Evolutionary conservation across 1,139 yeast species (phyloP), one percentile per base, ranked within the genome.

Genomic region (Lodderomyces theae): DNA sequence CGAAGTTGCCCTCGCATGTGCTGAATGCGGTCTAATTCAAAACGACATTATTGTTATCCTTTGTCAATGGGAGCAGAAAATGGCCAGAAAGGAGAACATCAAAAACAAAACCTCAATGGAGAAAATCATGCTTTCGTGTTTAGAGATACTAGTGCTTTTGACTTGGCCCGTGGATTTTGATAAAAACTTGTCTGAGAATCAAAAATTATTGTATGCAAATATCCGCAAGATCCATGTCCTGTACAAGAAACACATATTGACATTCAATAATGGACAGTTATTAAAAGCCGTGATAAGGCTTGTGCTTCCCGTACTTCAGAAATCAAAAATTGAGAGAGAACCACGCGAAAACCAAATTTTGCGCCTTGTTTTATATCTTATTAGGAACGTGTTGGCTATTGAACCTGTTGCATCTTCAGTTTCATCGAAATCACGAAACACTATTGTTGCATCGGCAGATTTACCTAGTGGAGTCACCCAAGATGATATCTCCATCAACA

Each of bases 1-100:
- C 70, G 89, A 84, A 50, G 96, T 90, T 13, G 95, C 96, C 0
- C 69, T 86, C 37, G 96, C 96, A 0, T 85, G 95, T 50, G 86
- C 90, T 4, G 94, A 87, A 40, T 79, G 86, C 8, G 86, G 86
- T 1, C 68, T 92, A 22, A 82, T 90, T 3, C 60, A 71, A 2
- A 80, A 79, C 52, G 98, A 92, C 60, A 60, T 92, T 44, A 60
- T 84, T 10, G 85, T 84, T 6, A 88, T 94, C 26, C 60, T 92
- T 37, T 74, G 86, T 32, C 82, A 80, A 54, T 87, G 94, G 90
- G 90, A 87, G 39, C 58, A 59, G 11, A 67, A 66, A 41, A 51
- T 46, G 39, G 45, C 56, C 6, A 42, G 41, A 16, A 64, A 56
- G 44, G 50, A 50, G 42, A 52, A 51, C 21, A 59, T 57, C 37